Evolutionary conservation across 768 basidiomycete genomes (phyloP), one percentile per base, ranked within the genome.

Genomic region (Tulasnella sp.): DNA sequence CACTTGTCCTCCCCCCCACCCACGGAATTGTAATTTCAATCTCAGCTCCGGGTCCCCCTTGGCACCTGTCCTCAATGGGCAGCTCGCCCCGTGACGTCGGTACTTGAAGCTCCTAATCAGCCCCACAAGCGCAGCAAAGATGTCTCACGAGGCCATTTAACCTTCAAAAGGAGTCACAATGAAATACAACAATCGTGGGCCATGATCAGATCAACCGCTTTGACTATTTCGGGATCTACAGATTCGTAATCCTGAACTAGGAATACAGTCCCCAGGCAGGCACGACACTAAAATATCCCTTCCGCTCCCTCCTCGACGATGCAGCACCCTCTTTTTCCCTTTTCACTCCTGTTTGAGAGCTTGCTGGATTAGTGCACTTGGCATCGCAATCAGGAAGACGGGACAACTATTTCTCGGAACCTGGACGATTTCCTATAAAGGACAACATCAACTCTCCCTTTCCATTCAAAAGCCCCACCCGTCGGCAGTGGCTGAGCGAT

Each of bases 1-100:
- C 64, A 69, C 18, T 14, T 16, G 18, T 69, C 34, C 31, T 31
- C 34, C 64, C 64, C 31, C 64, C 31, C n/a, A 28, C 34, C 24
- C 16, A 69, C 34, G 64, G 64, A 31, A 28, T 12, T 14, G 64
- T 37, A 37, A 69, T 11, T 37, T 69, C 64, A 69, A 69, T 69
- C 64, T 69, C 64, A 69, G 64, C 64, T 28, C 64, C 64, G 64
- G 28, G 64, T 69, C 64, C 18, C 18, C 46, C 46, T 46, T 46
- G 44, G 44, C 44, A 16, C 46, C 46, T 16, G 2, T 1, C 12
- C 46, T 46, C 46, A 46, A 46, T 46, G 46, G 46, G 46, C 46
- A 46, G 46, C 46, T 46, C 46, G 46, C 18, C 64, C 28, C 64
- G 64, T 69, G 64, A 69, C 64, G 64, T 69, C 64, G 64, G 34